Conservation (phyloP, 768 basidiomycete genomes). For the Hygrocybe coccinea region DNA sequence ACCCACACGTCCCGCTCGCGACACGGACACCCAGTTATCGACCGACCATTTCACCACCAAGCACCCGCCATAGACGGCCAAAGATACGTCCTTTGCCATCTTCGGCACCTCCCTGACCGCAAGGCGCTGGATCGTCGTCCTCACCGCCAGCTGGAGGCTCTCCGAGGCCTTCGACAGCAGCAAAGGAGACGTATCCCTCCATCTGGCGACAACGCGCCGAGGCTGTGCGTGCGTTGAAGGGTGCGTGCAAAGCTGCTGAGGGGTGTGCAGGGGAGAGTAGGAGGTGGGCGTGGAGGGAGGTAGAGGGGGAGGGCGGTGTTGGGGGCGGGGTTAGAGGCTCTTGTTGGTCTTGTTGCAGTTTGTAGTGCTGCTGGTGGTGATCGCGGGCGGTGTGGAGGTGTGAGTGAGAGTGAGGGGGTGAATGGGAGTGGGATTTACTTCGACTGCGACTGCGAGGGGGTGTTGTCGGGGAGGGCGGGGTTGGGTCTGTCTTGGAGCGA, state of each 20-base stretch:
- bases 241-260: background rate
- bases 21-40: background rate
- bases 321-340: background rate
- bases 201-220: conserved; percentile 51
- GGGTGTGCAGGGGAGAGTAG: background rate
- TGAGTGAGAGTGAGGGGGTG: background rate
- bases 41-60: background rate
- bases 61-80: background rate
- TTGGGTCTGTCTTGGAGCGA: conserved; percentile 2
- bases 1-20: too few species aligned
- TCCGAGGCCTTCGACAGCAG: conserved; percentile 62
- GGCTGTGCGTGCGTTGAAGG: conserved; percentile 61
- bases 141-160: conserved; percentile 44
- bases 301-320: background rate
- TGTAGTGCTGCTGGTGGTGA: background rate
- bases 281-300: background rate
- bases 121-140: conserved; percentile 20
- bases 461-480: conserved; percentile 1
- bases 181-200: conserved; percentile 65
- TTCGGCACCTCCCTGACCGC: conserved; percentile 23
- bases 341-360: background rate
- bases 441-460: background rate
- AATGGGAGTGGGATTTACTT: background rate
- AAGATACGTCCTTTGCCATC: conserved; percentile 18
- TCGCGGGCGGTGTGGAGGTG: background rate